Base-by-base conservation (phyloP, 1,284 basidiomycete species). In the Leccinum ponderosum region DNA sequence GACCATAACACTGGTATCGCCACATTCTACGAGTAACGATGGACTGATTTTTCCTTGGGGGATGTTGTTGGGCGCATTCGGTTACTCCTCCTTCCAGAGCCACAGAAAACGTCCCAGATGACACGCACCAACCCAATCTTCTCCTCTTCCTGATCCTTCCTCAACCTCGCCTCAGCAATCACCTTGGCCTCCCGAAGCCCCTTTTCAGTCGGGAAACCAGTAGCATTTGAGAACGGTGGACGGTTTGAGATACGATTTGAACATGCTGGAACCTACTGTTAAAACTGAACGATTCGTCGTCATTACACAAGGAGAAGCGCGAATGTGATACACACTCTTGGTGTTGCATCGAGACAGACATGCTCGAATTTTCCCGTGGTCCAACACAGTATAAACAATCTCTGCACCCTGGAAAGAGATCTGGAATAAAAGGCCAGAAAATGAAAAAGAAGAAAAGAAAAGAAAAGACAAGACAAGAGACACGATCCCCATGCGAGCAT, bases 321-420 rank as follows among this genome's bases (percentile, higher is more conserved):
- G 35, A 4, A 15, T 15, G 20, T 50, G 37, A 39, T 35, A 61
- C 72, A 22, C 68, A 90, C 91, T 80, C 80, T 90, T 90, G 12
- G 79, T 73, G 62, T 89, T 83, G 57, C 76, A 76, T 7, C 77
- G 72, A 9, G 81, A 79, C 17, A 93, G 71, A 35, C 79, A 72
- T 11, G 80, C 83, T 56, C 86, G 85, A 66, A 97, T 83, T 75
- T 95, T 96, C 47, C 95, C 95, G 69, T 94, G 90, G 68, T 94
- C 85, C 57, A 97, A 78, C 44, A 97, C 79, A 31, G 87, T 77
- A 65, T 88, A 86, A 14, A 96, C 79, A 60, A 96, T 85, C 61
- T 90, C 85, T 51, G 86, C 83, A 6, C 84, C 91, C 93, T 95
- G 55, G 11, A 3, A 1, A 58, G 20, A n/a, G n/a, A 47, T 31